A percentile compares a stretch with the other conserved stretches of the same genome.
Conservation (phyloP, 495 filamentous ascomycete genomes). For the Chaetomium tenue region DNA sequence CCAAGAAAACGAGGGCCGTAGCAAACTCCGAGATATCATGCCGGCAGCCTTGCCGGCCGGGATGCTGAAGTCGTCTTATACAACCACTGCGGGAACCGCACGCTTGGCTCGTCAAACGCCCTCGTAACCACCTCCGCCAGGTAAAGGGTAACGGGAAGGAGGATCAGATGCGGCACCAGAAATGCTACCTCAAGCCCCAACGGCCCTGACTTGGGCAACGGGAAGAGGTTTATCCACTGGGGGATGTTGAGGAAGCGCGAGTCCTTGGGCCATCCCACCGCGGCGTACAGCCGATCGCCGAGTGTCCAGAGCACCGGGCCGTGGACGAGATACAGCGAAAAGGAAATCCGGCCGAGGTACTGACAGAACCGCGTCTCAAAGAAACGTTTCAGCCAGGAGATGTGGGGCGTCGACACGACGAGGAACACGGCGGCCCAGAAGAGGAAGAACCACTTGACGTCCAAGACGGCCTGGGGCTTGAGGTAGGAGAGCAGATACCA, state of each 20-base stretch:
- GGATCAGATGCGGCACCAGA: slow-evolving; percentile 51
- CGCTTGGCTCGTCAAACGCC: slow-evolving; percentile 56
- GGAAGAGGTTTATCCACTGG: slow-evolving; percentile 48
- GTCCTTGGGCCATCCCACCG: slow-evolving; percentile 49
- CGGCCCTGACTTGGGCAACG: slow-evolving; percentile 50
- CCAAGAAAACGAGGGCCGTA: neutral
- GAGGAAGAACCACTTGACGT: slow-evolving; percentile 50
- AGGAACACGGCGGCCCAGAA: slow-evolving; percentile 55
- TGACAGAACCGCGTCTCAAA: slow-evolving; percentile 61
- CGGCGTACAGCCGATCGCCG: slow-evolving; percentile 50
- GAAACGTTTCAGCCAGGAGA: slow-evolving; percentile 48
- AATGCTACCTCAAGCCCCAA: slow-evolving; percentile 56
- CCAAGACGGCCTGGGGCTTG: slow-evolving; percentile 52
- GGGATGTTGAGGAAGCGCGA: slow-evolving; percentile 39
- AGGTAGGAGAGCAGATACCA: slow-evolving; percentile 50
- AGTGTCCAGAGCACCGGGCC: slow-evolving; percentile 54
- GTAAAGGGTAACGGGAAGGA: slow-evolving; percentile 58
- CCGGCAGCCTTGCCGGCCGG: slow-evolving; percentile 22
- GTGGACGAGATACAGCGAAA: slow-evolving; percentile 64
- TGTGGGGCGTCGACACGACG: slow-evolving; percentile 50
- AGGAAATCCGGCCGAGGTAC: slow-evolving; percentile 64
- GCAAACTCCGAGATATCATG: slow-evolving; percentile 9
- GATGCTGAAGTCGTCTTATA: slow-evolving; percentile 38
- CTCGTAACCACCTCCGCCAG: slow-evolving; percentile 56
- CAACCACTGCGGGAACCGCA: slow-evolving; percentile 54